A percentile compares a stretch with the other conserved stretches of the same genome.
Evolutionary conservation across 768 basidiomycete species (phyloP).

Genomic region (Calocera viscosa): DNA sequence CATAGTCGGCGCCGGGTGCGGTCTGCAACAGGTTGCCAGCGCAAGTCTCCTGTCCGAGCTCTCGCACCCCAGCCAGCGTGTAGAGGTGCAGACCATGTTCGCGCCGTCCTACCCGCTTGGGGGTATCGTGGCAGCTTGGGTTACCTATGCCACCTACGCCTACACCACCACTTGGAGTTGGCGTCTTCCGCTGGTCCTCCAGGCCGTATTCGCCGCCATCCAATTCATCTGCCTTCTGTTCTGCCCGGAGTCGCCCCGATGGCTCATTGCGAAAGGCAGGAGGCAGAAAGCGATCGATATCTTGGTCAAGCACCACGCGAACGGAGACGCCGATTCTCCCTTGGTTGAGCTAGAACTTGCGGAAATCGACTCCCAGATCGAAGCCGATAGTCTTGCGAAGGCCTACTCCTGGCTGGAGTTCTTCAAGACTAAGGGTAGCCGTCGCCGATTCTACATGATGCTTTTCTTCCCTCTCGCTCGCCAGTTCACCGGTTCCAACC

Average conservation of each 20-base stretch:
- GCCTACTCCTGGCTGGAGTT: conserved; percentile 41
- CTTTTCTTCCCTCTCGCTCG: conserved; percentile 55
- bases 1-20: conserved; percentile 50
- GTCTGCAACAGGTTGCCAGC: conserved; percentile 44
- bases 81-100: conserved; percentile 26
- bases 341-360: conserved; percentile 55
- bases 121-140: conserved; percentile 44
- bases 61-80: conserved; percentile 51
- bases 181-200: conserved; percentile 52
- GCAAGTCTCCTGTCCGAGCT: conserved; percentile 44
- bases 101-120: conserved; percentile 68
- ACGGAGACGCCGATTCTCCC: conserved; percentile 47
- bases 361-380: conserved; percentile 58
- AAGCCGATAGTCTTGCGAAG: conserved; percentile 42
- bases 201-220: conserved; percentile 44
- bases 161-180: conserved; percentile 35
- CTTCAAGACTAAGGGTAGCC: conserved; percentile 52
- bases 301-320: conserved; percentile 61
- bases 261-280: conserved; percentile 43
- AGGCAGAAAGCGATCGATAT: conserved; percentile 45
- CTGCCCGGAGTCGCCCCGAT: conserved; percentile 56
- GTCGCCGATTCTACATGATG: conserved; percentile 53
- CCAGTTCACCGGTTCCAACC: conserved; percentile 61
- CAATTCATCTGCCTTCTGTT: conserved; percentile 46
- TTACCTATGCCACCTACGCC: conserved; percentile 34